Conservation (phyloP, 768 basidiomycete species). For the Boletus subparvulus region DNA sequence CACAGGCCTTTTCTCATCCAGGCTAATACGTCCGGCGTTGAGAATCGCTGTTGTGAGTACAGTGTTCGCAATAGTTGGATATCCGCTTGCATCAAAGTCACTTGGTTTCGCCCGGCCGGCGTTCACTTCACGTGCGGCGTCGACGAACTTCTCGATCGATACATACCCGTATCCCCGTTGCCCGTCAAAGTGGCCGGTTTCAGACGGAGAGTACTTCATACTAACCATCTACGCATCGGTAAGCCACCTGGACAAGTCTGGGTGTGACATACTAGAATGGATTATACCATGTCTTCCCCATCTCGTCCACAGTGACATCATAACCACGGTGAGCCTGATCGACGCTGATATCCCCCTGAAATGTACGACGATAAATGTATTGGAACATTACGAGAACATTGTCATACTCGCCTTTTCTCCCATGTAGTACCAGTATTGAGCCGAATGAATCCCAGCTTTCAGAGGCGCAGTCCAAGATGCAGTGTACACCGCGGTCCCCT, state of each 20-base stretch:
- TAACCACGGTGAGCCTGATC: slow-evolving; percentile 96
- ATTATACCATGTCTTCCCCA: slow-evolving; percentile 83
- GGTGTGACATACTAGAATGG: slow-evolving; percentile 80
- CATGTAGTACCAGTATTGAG: slow-evolving; percentile 96
- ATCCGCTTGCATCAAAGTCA: slow-evolving; percentile 75
- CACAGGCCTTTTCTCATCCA: slow-evolving; percentile 88
- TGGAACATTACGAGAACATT: background rate
- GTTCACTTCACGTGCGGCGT: slow-evolving; percentile 78
- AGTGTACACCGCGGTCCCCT: slow-evolving; percentile 88
- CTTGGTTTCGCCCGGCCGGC: slow-evolving; percentile 60
- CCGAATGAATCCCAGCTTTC: slow-evolving; percentile 85
- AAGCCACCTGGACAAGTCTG: background rate
- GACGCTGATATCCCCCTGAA: slow-evolving; percentile 84
- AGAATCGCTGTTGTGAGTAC: slow-evolving; percentile 85
- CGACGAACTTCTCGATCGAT: slow-evolving; percentile 90
- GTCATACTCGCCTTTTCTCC: slow-evolving; percentile 66
- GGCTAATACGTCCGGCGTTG: slow-evolving; percentile 84
- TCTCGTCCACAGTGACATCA: slow-evolving; percentile 82
- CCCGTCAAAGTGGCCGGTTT: slow-evolving; percentile 90
- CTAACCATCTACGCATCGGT: slow-evolving; percentile 36
- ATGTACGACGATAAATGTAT: background rate
- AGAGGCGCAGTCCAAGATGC: slow-evolving; percentile 94
- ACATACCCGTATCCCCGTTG: slow-evolving; percentile 91
- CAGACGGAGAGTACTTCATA: slow-evolving; percentile 94
- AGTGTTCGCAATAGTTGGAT: slow-evolving; percentile 89